phyloP scores from a whole-genome alignment of 805 yeast genomes.

The Cyberlindnera meyerae region DNA sequence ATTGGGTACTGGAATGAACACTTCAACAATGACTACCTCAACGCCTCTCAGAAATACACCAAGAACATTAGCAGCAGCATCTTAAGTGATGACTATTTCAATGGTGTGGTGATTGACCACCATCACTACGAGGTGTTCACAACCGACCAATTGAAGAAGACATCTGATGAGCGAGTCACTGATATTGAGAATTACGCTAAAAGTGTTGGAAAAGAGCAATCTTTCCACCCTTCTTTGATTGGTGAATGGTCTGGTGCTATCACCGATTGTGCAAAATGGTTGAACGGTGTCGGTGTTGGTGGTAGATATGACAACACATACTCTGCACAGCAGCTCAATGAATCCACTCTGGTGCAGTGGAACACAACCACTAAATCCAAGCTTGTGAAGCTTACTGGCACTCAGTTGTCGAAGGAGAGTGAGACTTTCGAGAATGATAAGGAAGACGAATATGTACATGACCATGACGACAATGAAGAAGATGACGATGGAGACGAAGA shows the following conservation, averaged over 20 bases:
- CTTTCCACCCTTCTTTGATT: conserved; percentile 46
- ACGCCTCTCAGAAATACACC: conserved; percentile 27
- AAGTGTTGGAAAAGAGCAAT: conserved; percentile 27
- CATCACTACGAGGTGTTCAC: conserved; percentile 89
- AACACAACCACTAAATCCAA: neutral
- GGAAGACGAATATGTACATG: neutral
- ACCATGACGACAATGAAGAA: conserved; percentile 1
- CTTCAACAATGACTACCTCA: conserved; percentile 29
- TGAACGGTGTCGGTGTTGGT: conserved; percentile 66
- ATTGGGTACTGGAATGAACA: conserved; percentile 52
- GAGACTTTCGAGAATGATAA: neutral
- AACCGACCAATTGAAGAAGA: conserved; percentile 48
- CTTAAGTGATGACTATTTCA: conserved; percentile 33
- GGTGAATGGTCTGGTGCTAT: conserved; percentile 73
- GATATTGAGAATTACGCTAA: conserved; percentile 31
- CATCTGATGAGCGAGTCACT: conserved; percentile 30
- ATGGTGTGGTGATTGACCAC: conserved; percentile 72
- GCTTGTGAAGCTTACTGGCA: neutral
- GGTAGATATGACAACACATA: conserved; percentile 54
- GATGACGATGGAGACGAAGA: neutral
- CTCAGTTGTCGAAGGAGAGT: neutral
- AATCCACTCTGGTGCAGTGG: conserved; percentile 3
- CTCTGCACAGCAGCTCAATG: conserved; percentile 12
- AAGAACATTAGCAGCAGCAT: conserved; percentile 14
- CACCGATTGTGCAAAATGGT: conserved; percentile 67